Evolutionary conservation across 2,329 filamentous ascomycete genomes (phyloP), one percentile per base, ranked within the genome.

Genomic region (Venturia effusa): DNA sequence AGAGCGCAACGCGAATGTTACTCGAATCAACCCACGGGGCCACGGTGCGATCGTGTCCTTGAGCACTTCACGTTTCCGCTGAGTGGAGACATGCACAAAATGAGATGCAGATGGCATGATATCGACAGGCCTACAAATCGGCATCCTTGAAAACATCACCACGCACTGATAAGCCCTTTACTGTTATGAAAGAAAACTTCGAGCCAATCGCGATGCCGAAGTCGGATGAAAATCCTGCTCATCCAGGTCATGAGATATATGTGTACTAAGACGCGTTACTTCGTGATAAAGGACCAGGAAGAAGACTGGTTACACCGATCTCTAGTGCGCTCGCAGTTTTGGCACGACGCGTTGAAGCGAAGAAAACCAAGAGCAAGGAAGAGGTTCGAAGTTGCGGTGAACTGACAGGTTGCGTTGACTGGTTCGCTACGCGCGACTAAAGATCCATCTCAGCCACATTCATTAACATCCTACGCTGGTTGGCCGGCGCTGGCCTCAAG

Each of bases 311-410:
- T 34, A 34, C 51, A 57, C 27, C 27, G 30, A 57, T 34, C 11
- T 57, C 51, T 34, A 57, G 51, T 57, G 51, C 30, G 11, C 2
- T 51, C 45, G 22, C 22, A 13, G 27, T 34, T 8, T 55, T 55
- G 11, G 48, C 48, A 55, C 27, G 30, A 32, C 30, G 15, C 51
- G 51, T 57, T 55, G 24, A 17, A 32, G 48, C 48, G 24, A 55
- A 22, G 24, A 30, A 32, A 19, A 57, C 15, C 48, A 57, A 57
- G 51, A 57, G 51, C 51, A 34, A 57, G 51, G 51, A 57, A 57
- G 27, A 57, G 15, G 15, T 37, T 57, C 51, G 27, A 57, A 57
- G 34, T 57, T 57, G 51, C 51, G 51, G 51, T 57, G 51, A 57
- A 57, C 30, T 57, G 51, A 17, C 30, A n/a, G 15, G 27, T 30